These are phyloP conservation scores for Magnusiomyces tetraspermus DNA, from an alignment of 1,139 yeast genomes.

Conservation along the genomic window DNA sequence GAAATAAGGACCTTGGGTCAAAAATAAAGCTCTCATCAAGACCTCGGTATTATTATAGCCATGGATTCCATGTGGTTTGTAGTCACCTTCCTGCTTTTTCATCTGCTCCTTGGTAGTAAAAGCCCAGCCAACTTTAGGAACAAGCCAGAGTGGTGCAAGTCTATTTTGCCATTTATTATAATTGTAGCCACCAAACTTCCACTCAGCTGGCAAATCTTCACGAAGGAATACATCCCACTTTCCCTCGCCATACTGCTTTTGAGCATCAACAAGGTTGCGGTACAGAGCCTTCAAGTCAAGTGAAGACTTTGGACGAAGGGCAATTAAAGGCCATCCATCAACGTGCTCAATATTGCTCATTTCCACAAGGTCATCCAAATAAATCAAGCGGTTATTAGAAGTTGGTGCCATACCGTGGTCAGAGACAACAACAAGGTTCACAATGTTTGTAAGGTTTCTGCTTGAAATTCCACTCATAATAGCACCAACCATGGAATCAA, in stretches of 20 bases:
- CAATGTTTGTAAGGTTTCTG: conserved; percentile 54
- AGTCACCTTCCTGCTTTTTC: conserved; percentile 35
- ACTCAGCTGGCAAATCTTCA: conserved; percentile 54
- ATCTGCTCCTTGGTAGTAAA: conserved; percentile 54
- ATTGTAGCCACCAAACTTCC: conserved; percentile 53
- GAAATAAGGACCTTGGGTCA: conserved; percentile 65
- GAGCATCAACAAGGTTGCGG: conserved; percentile 27
- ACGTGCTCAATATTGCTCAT: conserved; percentile 45
- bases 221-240: conserved; percentile 43
- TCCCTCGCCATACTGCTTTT: conserved; percentile 24
- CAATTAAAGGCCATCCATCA: conserved; percentile 89
- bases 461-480: conserved; percentile 40
- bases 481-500: conserved; percentile 53
- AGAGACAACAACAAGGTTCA: conserved; percentile 68
- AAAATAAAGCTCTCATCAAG: conserved; percentile 72
- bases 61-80: conserved; percentile 66
- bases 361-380: conserved; percentile 60
- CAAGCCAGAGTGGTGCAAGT: conserved; percentile 75
- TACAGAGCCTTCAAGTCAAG: conserved; percentile 35
- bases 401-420: conserved; percentile 96
- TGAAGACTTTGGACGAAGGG: conserved; percentile 48
- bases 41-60: conserved; percentile 73
- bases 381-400: conserved; percentile 50
- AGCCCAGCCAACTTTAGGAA: conserved; percentile 75
- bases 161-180: conserved; percentile 45